Evolutionary conservation across 179 eudicot species (phyloP).

Genomic region (Dionaea muscipula): DNA sequence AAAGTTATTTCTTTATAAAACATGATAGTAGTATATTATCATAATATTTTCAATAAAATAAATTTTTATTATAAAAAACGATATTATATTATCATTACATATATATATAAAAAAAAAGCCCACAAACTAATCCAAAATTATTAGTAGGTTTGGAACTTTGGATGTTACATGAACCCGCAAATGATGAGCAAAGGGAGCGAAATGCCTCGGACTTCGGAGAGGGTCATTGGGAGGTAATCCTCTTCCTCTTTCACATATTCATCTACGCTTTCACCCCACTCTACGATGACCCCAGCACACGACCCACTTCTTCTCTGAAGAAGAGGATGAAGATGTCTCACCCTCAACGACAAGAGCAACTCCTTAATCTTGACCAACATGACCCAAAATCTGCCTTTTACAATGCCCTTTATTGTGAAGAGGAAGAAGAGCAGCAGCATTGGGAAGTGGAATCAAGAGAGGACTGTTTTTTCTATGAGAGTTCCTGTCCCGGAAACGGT

Average conservation of each 20-base stretch:
- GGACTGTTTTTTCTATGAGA: neutral
- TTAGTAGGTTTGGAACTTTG: too few relatives aligned
- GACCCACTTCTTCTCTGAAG: conserved; percentile 16
- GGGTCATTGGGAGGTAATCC: neutral
- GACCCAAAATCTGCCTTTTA: neutral
- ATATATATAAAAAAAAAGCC: too few relatives aligned
- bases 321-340: conserved; percentile 17
- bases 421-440: conserved; percentile 9
- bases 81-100: too few relatives aligned
- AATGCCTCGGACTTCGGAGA: neutral
- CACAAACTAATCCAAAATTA: too few relatives aligned
- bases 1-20: too few relatives aligned
- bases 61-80: too few relatives aligned
- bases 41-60: too few relatives aligned
- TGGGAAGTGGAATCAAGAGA: conserved; percentile 6
- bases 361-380: neutral
- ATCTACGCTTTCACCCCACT: neutral
- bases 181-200: too few relatives aligned
- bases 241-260: conserved; percentile 3
- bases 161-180: too few relatives aligned
- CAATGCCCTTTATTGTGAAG: conserved; percentile 17
- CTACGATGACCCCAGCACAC: neutral
- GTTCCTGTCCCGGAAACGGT: neutral
- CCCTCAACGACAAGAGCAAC: neutral
- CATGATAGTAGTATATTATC: too few relatives aligned